Evolutionary conservation across 163 green algal genomes (phyloP).

Genomic region (Scenedesmus sp.): DNA sequence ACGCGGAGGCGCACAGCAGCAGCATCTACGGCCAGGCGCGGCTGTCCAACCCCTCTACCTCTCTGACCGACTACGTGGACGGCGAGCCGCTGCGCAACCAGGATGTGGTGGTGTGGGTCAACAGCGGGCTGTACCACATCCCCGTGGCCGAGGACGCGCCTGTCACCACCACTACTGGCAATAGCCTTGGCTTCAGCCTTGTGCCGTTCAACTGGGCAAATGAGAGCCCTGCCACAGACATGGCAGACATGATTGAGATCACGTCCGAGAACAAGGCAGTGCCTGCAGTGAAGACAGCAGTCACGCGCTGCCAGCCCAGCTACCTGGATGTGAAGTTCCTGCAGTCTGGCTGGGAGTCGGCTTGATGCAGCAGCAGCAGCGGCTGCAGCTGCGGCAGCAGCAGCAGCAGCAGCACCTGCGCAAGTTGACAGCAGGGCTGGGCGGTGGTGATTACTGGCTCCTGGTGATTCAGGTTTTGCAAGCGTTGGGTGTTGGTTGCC

Average conservation of each 20-base stretch:
- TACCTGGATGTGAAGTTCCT: constrained; percentile 38
- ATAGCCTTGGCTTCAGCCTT: constrained; percentile 39
- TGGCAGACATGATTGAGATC: constrained; percentile 53
- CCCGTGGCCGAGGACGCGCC: constrained; percentile 46
- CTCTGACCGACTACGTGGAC: constrained; percentile 34
- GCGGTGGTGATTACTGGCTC: too few relatives aligned
- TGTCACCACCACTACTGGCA: constrained; percentile 50
- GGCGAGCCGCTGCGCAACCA: constrained; percentile 29
- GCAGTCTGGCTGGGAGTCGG: constrained; percentile 8
- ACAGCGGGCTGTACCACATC: constrained; percentile 49
- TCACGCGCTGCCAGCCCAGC: not conserved
- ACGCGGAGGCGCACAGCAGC: constrained; percentile 47
- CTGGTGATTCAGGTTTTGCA: too few relatives aligned
- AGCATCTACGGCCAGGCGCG: constrained; percentile 48
- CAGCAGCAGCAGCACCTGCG: not conserved
- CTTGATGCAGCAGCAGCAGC: not conserved
- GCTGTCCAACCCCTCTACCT: constrained; percentile 36
- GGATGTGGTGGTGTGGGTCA: constrained; percentile 51
- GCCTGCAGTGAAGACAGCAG: constrained; percentile 16
- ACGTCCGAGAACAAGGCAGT: not conserved
- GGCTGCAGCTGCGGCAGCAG: not conserved
- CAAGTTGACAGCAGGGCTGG: too few relatives aligned
- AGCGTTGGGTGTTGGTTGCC: too few relatives aligned
- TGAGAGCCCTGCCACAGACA: constrained; percentile 47
- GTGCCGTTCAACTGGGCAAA: constrained; percentile 50